phyloP scores from a whole-genome alignment of 345 rosid genomes.

The Rhodamnia rubescens region DNA sequence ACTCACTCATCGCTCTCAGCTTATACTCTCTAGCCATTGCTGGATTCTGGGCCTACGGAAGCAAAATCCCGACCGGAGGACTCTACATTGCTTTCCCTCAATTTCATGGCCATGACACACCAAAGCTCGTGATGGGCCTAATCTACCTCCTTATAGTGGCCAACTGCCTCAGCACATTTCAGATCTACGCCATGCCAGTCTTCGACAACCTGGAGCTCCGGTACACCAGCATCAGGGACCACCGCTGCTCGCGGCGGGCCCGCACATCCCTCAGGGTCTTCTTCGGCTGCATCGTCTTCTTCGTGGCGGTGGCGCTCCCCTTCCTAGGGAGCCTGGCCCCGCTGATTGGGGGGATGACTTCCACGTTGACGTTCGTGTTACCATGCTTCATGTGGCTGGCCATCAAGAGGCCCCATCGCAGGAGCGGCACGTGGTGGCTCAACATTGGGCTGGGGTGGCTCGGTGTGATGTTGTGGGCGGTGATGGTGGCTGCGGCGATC shows the following conservation, averaged over 20 bases:
- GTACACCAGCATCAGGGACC: conserved; percentile 6
- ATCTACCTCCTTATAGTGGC: conserved; percentile 12
- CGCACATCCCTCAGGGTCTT: conserved; percentile 6
- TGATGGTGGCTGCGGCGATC: conserved; percentile 7
- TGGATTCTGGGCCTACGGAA: conserved; percentile 33
- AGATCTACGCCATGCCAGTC: conserved; percentile 45
- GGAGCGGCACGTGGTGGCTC: conserved; percentile 13
- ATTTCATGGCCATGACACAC: conserved; percentile 9
- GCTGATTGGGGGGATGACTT: conserved; percentile 18
- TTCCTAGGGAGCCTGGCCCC: conserved; percentile 14
- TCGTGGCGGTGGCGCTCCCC: conserved; percentile 19
- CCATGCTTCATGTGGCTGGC: conserved; percentile 30
- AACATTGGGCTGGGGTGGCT: conserved; percentile 18
- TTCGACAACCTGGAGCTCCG: conserved; percentile 39
- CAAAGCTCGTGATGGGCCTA: conserved; percentile 11
- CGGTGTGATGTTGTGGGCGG: conserved; percentile 9
- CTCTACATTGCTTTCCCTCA: conserved; percentile 12
- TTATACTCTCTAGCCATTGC: conserved; percentile 27
- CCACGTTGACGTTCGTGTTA: conserved; percentile 18
- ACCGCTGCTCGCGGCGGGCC: conserved; percentile 18
- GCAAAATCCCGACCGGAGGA: conserved; percentile 26
- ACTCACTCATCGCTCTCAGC: conserved; percentile 13
- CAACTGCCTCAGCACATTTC: conserved; percentile 30
- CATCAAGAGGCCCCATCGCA: conserved; percentile 15
- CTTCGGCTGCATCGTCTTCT: conserved; percentile 14